A percentile compares a stretch with the other conserved stretches of the same genome.
Evolutionary conservation across 2,329 filamentous ascomycete species (phyloP).

Genomic region (Dendrostoma leiphaemia): DNA sequence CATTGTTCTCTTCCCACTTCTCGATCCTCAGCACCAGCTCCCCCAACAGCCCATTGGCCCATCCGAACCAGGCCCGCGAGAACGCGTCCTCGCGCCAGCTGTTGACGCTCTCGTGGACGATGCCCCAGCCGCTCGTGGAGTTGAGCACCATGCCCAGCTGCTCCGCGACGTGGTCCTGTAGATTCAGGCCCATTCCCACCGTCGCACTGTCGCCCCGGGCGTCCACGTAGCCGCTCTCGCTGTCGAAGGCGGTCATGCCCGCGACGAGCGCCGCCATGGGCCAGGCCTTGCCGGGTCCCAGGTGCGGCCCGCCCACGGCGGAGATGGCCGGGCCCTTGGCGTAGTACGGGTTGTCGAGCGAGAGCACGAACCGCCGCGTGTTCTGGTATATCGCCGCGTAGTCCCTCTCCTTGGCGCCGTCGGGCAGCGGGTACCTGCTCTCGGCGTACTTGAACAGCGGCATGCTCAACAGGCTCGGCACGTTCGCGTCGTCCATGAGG

Average conservation of each 20-base stretch:
- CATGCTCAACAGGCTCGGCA: constrained; percentile 64
- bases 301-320: constrained; percentile 68
- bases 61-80: constrained; percentile 46
- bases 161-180: constrained; percentile 29
- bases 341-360: constrained; percentile 76
- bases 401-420: constrained; percentile 28
- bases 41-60: constrained; percentile 42
- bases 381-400: constrained; percentile 70
- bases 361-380: constrained; percentile 75
- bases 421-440: constrained; percentile 10
- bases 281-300: constrained; percentile 60
- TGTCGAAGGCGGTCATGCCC: constrained; percentile 44
- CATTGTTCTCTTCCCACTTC: constrained; percentile 26
- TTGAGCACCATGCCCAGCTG: constrained; percentile 38
- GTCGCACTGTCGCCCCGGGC: constrained; percentile 23
- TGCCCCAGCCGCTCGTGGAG: constrained; percentile 39
- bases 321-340: constrained; percentile 64
- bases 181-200: constrained; percentile 14
- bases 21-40: constrained; percentile 36
- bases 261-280: constrained; percentile 55
- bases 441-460: constrained; percentile 59
- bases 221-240: constrained; percentile 24
- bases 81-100: constrained; percentile 38
- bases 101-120: constrained; percentile 49
- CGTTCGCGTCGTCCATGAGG: constrained; percentile 72